These are phyloP conservation scores for Trichoderma harzianum DNA, from an alignment of 2,329 filamentous ascomycete genomes.

Conservation along the genomic window DNA sequence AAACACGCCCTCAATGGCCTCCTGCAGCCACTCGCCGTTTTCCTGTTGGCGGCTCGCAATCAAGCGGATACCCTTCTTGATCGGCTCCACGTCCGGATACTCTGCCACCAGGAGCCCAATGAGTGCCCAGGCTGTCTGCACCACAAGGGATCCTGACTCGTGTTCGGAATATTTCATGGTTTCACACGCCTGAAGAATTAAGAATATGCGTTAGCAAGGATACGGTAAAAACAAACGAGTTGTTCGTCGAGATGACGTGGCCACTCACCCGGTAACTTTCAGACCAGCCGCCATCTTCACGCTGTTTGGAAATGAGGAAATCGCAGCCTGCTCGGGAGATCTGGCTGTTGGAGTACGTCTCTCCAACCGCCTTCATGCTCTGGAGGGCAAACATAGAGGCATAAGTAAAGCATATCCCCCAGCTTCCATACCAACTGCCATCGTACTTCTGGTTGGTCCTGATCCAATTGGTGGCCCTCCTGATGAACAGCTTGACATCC, in stretches of 20 bases:
- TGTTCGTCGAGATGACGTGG: neutral
- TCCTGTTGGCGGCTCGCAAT: slow-evolving; percentile 80
- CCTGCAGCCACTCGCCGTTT: slow-evolving; percentile 93
- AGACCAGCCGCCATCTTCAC: slow-evolving; percentile 90
- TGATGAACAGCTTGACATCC: slow-evolving; percentile 73
- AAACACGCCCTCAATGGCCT: slow-evolving; percentile 96
- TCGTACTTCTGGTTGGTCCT: slow-evolving; percentile 72
- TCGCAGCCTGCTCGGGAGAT: slow-evolving; percentile 73
- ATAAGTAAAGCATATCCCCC: slow-evolving; percentile 98
- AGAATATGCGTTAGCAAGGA: neutral
- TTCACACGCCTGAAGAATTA: slow-evolving; percentile 63
- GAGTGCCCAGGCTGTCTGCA: slow-evolving; percentile 89
- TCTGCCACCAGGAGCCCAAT: slow-evolving; percentile 78
- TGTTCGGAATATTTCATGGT: slow-evolving; percentile 73
- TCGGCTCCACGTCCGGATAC: slow-evolving; percentile 70
- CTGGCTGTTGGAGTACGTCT: slow-evolving; percentile 72
- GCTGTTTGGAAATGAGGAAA: slow-evolving; percentile 81
- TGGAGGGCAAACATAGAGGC: slow-evolving; percentile 95
- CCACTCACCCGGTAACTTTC: slow-evolving; percentile 74
- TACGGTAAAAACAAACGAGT: neutral
- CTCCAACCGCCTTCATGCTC: slow-evolving; percentile 74
- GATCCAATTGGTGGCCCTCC: slow-evolving; percentile 76
- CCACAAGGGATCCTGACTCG: slow-evolving; percentile 73
- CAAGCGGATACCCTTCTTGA: slow-evolving; percentile 72
- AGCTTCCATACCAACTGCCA: slow-evolving; percentile 96